Evolutionary conservation across 1,284 basidiomycete species (phyloP).

Genomic region (Xerocomus nothofagi): DNA sequence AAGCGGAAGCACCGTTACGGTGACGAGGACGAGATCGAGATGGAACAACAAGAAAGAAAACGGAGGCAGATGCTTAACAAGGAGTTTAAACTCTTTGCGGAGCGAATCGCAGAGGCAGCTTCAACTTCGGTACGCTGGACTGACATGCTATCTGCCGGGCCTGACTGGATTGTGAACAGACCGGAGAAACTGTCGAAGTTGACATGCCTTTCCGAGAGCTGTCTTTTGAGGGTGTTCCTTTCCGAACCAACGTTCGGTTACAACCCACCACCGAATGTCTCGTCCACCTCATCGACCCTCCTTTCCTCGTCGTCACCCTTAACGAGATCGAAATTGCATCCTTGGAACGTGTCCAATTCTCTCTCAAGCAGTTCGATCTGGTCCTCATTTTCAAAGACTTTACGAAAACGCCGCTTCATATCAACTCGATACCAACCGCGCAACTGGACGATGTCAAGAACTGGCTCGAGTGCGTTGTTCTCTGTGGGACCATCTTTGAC

Average conservation of each 20-base stretch:
- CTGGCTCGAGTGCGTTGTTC: constrained; percentile 88
- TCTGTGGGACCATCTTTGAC: constrained; percentile 1
- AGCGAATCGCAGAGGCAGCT: constrained; percentile 89
- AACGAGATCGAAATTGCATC: constrained; percentile 96
- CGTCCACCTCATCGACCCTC: constrained; percentile 93
- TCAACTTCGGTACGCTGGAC: constrained; percentile 58
- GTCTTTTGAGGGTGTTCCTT: constrained; percentile 96
- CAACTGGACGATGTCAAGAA: constrained; percentile 96
- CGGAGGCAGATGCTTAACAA: constrained; percentile 89
- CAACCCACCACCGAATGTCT: constrained; percentile 98
- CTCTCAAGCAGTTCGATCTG: constrained; percentile 96
- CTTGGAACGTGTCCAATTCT: constrained; percentile 95
- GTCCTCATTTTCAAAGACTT: constrained; percentile 98
- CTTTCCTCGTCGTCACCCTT: constrained; percentile 95
- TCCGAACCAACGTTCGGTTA: constrained; percentile 90
- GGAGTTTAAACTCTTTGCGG: constrained; percentile 93
- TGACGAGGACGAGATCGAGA: constrained; percentile 99
- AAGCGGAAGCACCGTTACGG: constrained; percentile 97
- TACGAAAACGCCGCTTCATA: constrained; percentile 86
- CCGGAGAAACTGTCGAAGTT: constrained; percentile 84
- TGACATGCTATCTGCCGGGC: background rate
- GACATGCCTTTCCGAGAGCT: constrained; percentile 98
- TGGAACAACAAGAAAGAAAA: constrained; percentile 96
- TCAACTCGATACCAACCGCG: constrained; percentile 91
- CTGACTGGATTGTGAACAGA: constrained; percentile 42